Base-by-base conservation (phyloP, 2,329 filamentous ascomycete species). In the Aspergillus ibericus region DNA sequence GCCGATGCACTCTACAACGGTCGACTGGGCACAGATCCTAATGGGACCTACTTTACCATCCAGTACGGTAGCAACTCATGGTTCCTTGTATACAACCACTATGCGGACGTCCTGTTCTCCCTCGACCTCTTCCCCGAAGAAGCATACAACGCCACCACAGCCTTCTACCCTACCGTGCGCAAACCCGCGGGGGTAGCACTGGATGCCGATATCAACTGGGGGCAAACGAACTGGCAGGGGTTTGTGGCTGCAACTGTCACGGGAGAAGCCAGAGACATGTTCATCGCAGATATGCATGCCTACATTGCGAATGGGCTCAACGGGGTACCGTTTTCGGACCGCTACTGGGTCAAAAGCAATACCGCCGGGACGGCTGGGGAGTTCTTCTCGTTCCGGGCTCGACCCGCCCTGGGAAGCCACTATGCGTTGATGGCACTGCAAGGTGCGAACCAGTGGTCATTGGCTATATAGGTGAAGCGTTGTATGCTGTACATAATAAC, bases 181-280 rank as follows among this genome's bases (percentile, higher is more conserved):
- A 53, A 62, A 2, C 32, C 59, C 9, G 70, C 64, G 1, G 75
- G 75, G 22, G 65, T 79, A 1, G 64, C 74, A 6, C 66, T 77
- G 5, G 71, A 75, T 40, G 68, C 68, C 9, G 58, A 63, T 1
- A 62, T 72, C 25, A 56, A 67, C 16, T 78, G 73, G 71, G 70
- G 63, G 16, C 76, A 77, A 62, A 72, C 68, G 0, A 75, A 78
- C 52, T 77, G 74, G 76, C 70, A 73, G 56, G 65, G 73, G 10
- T 76, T 73, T 59, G 66, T 63, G 5, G 73, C 71, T 20, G 71
- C 67, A n/a, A 65, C 64, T 13, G 64, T 68, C 15, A 59, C 58
- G 49, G 58, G 64, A 10, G 56, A 63, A 8, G 55, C 64, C 8
- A 61, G 68, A 7, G 60, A 65, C 15, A 54, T 64, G 55, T 68